Base-by-base conservation (phyloP, 768 basidiomycete genomes). In the Omphalotus guepiniiformis region DNA sequence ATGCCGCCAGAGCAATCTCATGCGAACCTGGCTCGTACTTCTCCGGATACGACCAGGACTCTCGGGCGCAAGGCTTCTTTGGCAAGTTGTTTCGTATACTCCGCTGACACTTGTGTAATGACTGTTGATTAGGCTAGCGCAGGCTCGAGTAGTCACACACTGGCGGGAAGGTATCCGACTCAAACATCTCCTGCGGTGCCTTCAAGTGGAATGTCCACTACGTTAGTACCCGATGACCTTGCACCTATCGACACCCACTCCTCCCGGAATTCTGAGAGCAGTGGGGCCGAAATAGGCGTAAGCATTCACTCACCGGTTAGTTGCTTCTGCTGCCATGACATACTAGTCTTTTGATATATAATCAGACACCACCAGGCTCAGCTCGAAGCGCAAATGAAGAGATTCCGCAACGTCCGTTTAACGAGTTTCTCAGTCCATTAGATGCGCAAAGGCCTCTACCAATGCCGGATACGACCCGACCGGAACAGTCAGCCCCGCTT, bases 321-420 rank as follows among this genome's bases (percentile, higher is more conserved):
- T 37, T 11, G 16, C 28, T 12, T 37, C 2, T 8, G 5, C 6
- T 18, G 6, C 22, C 11, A 19, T 9, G 2, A 18, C 7, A 11
- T 5, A 36, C 15, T 36, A 7, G 18, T 6, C 5, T 22, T 13
- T 22, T 44, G 6, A 4, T 19, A 16, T 16, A 15, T n/a, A 5
- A 5, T 9, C 44, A 46, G 44, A 46, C 44, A 9, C 44, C 44
- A 13, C 44, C 44, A 6, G 44, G 44, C 22, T 46, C 44, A 9
- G 35, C 44, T 27, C 35, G 34, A 15, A 36, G 28, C 35, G 44
- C n/a, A n/a, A 46, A 36, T 3, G 35, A 36, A 21, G 44, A 46
- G 18, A 34, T 16, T 16, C 6, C 21, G 28, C 34, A 36, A 34
- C 29, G 42, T 4, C 34, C 44, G 9, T 26, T 36, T 6, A 46